Base-by-base conservation (phyloP, 208 protist species). In the Acanthamoeba sp. region DNA sequence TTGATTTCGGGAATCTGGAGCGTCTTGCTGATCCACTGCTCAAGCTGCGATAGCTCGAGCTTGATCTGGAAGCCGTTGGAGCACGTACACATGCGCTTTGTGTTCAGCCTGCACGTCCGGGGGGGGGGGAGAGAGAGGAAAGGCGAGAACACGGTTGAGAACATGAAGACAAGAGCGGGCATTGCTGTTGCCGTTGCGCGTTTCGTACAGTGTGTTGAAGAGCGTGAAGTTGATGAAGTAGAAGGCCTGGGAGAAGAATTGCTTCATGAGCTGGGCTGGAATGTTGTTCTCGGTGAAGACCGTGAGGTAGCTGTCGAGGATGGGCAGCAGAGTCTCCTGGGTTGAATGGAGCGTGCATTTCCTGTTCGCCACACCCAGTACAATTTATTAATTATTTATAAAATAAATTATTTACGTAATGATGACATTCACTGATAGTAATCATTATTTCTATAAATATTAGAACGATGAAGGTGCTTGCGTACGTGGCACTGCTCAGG, bases 11-110 rank as follows among this genome's bases (percentile, higher is more conserved):
- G 88, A 12, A 64, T 52, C n/a, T 59, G 42, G 7, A 93, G 45
- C 7, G 88, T 93, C 32, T 93, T 93, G 32, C 88, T 93, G 24
- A 93, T 93, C 88, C 88, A 93, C 88, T 93, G 88, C 32, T 93
- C 88, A 5, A 93, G 45, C 29, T 93, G 55, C 9, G 88, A 93
- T 3, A 93, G 45, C 59, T 93, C 88, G n/a, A 93, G 50, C 45
- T 93, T 93, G 42, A 93, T 78, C 42, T 93, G 88, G 40, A 93
- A 93, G 1, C 88, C 88, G 64, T 93, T 93, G 36, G 88, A 71
- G 32, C 88, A 93, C 32, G 88, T 80, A 38, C 88, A 93, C 64
- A 93, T 55, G 20, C 50, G 57, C 38, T 93, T 93, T 52, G 55
- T 71, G 34, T 71, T 78, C n/a, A 93, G 52, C 34, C 73, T 84